phyloP scores from a whole-genome alignment of 2,329 filamentous ascomycete species.

The Diaporthe sp. region DNA sequence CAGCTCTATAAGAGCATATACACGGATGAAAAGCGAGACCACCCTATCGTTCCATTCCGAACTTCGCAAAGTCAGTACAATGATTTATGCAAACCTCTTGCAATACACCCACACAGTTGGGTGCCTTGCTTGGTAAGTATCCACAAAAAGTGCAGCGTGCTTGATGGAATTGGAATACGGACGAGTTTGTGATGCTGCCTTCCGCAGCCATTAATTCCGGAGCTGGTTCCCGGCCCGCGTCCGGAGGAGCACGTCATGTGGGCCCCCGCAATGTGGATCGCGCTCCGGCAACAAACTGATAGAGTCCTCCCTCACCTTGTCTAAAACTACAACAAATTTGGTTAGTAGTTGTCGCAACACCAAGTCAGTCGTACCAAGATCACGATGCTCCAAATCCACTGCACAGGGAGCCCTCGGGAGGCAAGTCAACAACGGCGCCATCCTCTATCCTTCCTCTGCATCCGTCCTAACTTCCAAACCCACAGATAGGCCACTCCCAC shows the following conservation, averaged over 20 bases:
- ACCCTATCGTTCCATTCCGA: too few species aligned
- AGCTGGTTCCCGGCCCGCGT: not conserved
- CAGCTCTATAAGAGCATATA: too few species aligned
- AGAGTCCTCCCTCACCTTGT: not conserved
- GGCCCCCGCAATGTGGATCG: not conserved
- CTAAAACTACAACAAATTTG: not conserved
- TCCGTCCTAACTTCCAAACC: not conserved
- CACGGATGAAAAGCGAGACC: too few species aligned
- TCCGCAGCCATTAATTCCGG: not conserved
- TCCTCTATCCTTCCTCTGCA: too few species aligned
- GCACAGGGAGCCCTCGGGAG: conserved; percentile 30
- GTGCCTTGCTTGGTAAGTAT: too few species aligned
- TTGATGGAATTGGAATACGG: not conserved
- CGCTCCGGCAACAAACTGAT: not conserved
- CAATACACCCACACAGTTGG: too few species aligned
- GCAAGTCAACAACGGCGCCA: not conserved
- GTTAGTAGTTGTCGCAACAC: too few species aligned
- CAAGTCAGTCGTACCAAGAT: not conserved
- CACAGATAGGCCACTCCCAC: conserved; percentile 31
- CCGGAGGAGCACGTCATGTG: not conserved
- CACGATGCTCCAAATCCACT: conserved; percentile 28
- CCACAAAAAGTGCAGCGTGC: too few species aligned
- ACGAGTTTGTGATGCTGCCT: not conserved
- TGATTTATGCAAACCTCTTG: too few species aligned
- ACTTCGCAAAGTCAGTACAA: too few species aligned